Conservation (phyloP, 140 eudicot species). For the Stevia rebaudiana region DNA sequence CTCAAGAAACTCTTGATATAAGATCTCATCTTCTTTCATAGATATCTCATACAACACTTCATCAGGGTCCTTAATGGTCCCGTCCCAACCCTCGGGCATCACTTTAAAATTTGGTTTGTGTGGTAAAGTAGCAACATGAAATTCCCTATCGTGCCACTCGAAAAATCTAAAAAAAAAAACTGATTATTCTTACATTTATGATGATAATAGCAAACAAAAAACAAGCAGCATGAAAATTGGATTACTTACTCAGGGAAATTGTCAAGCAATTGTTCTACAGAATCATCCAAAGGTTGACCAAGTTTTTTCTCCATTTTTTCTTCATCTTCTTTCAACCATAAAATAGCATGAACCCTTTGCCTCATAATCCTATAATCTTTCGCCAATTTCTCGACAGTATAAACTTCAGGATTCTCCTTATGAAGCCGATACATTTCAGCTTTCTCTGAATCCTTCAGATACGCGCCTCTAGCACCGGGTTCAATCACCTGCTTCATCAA, state of each 20-base stretch:
- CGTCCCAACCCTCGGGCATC: constrained; percentile 99
- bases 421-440: constrained; percentile 81
- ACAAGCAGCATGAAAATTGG: neutral
- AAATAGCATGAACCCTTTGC: constrained; percentile 86
- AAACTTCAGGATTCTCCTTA: constrained; percentile 77
- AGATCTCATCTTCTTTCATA: constrained; percentile 81
- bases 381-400: constrained; percentile 76
- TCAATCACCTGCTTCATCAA: constrained; percentile 73
- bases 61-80: constrained; percentile 89
- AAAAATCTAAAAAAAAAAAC: constrained; percentile 46
- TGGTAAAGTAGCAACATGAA: constrained; percentile 84
- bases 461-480: constrained; percentile 84
- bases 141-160: constrained; percentile 76
- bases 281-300: constrained; percentile 77
- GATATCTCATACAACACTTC: constrained; percentile 92
- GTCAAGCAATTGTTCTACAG: constrained; percentile 74
- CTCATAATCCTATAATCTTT: constrained; percentile 83
- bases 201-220: neutral
- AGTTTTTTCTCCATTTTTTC: constrained; percentile 78
- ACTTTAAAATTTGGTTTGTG: constrained; percentile 88
- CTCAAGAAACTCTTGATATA: constrained; percentile 78
- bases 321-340: constrained; percentile 78
- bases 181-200: too few species aligned
- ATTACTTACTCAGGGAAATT: constrained; percentile 72
- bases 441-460: constrained; percentile 76